phyloP scores from a whole-genome alignment of 768 basidiomycete genomes.

The Serendipita vermifera region DNA sequence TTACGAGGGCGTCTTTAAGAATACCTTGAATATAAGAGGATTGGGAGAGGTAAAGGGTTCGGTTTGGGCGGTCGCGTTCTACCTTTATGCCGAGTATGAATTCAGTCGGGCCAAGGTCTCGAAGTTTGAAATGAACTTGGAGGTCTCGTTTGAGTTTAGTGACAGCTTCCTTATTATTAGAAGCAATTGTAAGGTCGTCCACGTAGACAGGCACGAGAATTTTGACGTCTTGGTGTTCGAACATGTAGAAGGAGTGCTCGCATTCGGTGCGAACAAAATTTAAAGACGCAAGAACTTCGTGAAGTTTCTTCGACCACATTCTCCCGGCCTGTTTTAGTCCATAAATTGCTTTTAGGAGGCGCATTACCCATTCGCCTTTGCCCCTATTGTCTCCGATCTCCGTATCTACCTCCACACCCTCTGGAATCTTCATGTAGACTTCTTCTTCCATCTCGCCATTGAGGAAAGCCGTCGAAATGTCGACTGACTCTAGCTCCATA shows the following conservation, averaged over 20 bases:
- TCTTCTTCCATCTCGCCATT: conserved; percentile 22
- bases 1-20: no score
- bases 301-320: conserved; percentile 17
- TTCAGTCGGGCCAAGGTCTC: conserved; percentile 15
- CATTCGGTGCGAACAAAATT: conserved; percentile 14
- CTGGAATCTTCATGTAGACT: conserved; percentile 22
- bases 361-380: neutral
- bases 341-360: conserved; percentile 20
- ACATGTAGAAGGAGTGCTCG: conserved; percentile 24
- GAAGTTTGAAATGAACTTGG: conserved; percentile 14
- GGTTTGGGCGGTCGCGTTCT: conserved; percentile 20
- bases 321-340: conserved; percentile 20
- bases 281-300: conserved; percentile 5
- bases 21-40: neutral
- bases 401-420: conserved; percentile 13
- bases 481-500: conserved; percentile 18
- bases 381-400: no score
- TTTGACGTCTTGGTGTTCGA: conserved; percentile 14
- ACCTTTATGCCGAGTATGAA: conserved; percentile 19
- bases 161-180: neutral
- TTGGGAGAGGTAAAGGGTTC: no score
- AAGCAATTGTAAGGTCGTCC: conserved; percentile 10
- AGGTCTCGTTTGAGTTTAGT: conserved; percentile 12
- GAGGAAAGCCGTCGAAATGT: conserved; percentile 20
- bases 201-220: conserved; percentile 23